Percentiles rank a stretch among this genome's conserved stretches.
phyloP scores from a whole-genome alignment of 768 basidiomycete genomes.

The Phaffia tasmanica region DNA sequence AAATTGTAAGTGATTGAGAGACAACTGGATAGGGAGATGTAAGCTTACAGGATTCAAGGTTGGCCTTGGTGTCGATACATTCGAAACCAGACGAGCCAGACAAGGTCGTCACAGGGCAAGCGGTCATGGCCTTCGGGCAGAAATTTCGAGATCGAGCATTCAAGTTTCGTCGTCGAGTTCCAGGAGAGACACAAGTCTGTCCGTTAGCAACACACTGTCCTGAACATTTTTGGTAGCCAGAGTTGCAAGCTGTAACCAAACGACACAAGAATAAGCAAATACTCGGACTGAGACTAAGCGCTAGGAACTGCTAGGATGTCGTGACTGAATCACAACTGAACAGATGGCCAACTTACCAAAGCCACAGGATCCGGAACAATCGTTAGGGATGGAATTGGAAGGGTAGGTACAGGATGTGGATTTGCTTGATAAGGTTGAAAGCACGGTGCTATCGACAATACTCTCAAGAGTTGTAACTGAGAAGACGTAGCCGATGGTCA shows the following conservation, averaged over 20 bases:
- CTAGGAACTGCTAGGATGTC: neutral
- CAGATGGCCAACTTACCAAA: too few relatives aligned
- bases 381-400: neutral
- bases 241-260: neutral
- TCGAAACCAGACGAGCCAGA: constrained; percentile 24
- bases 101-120: neutral
- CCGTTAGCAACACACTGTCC: neutral
- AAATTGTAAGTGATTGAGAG: neutral
- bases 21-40: neutral
- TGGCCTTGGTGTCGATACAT: constrained; percentile 30
- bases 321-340: too few relatives aligned
- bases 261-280: neutral
- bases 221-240: neutral
- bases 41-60: constrained; percentile 32
- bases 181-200: neutral
- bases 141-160: constrained; percentile 5
- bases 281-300: neutral
- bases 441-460: too few relatives aligned
- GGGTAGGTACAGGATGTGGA: neutral
- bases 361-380: too few relatives aligned
- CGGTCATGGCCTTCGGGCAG: neutral
- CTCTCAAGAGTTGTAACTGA: too few relatives aligned
- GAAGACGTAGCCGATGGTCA: too few relatives aligned
- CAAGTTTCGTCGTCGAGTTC: neutral
- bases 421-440: too few relatives aligned